Conservation (phyloP, 176 grass and related monocot species). For the Oryza longistaminata region DNA sequence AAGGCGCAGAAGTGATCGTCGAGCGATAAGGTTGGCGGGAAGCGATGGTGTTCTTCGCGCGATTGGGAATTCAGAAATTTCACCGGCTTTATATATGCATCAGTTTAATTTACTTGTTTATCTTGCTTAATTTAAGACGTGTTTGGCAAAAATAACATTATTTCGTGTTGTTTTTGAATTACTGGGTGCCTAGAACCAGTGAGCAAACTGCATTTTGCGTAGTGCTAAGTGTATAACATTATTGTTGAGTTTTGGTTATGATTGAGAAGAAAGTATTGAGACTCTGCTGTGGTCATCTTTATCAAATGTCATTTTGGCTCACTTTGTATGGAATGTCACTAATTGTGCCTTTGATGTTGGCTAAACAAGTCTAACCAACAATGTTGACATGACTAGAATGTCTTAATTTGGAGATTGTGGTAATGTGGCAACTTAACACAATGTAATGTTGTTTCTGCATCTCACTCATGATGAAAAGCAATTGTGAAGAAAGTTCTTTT, state of each 20-base stretch:
- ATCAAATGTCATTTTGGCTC: background rate
- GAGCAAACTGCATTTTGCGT: background rate
- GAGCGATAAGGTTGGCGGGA: background rate
- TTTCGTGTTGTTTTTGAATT: background rate
- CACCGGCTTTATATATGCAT: background rate
- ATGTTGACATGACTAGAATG: no score
- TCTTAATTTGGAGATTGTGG: no score
- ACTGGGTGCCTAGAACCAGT: background rate
- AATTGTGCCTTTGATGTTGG: no score
- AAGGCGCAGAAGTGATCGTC: conserved; percentile 47
- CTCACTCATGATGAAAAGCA: no score
- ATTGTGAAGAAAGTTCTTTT: no score
- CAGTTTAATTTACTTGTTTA: background rate
- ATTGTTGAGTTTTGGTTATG: background rate
- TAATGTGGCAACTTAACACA: no score
- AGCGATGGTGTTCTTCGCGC: background rate
- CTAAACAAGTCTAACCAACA: no score
- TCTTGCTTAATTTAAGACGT: background rate
- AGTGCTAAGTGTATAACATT: background rate
- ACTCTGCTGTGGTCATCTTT: background rate
- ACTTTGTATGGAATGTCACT: no score
- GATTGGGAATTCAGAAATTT: background rate
- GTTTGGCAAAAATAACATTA: background rate
- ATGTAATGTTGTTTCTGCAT: no score
- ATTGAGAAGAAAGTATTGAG: background rate